phyloP scores from a whole-genome alignment of 306 rosid species.

The Vigna reflexopilosa region DNA sequence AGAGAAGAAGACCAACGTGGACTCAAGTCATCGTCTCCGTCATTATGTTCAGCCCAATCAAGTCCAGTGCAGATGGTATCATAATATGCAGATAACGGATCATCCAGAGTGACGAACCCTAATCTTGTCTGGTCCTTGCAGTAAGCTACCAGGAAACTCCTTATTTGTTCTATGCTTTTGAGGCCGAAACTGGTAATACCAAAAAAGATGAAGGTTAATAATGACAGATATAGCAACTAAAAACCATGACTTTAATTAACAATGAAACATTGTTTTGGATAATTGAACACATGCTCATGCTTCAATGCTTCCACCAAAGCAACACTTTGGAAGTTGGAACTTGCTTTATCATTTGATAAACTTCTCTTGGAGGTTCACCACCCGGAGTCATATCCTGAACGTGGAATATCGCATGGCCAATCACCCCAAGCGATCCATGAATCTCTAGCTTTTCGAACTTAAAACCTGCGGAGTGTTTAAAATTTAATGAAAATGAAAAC shows the following conservation, averaged over 20 bases:
- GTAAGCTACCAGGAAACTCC: slow-evolving; percentile 51
- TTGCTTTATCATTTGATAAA: slow-evolving; percentile 65
- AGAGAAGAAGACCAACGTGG: slow-evolving; percentile 7
- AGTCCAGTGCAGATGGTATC: slow-evolving; percentile 72
- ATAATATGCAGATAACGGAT: slow-evolving; percentile 63
- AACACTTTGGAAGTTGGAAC: slow-evolving; percentile 20
- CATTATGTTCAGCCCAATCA: slow-evolving; percentile 55
- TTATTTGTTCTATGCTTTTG: slow-evolving; percentile 56
- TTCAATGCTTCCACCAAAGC: neutral
- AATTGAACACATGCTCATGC: too few relatives aligned
- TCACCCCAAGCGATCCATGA: slow-evolving; percentile 69
- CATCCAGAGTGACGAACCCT: slow-evolving; percentile 59
- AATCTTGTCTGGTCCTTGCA: slow-evolving; percentile 47
- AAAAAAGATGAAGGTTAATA: neutral
- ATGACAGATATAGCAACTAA: neutral
- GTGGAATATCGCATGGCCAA: slow-evolving; percentile 67
- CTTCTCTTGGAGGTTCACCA: slow-evolving; percentile 17
- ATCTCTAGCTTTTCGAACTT: slow-evolving; percentile 63
- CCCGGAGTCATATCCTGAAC: neutral
- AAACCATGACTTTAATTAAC: neutral
- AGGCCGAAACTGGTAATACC: slow-evolving; percentile 55
- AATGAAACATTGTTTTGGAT: too few relatives aligned
- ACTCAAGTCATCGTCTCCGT: slow-evolving; percentile 18
- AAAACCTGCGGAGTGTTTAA: slow-evolving; percentile 42
- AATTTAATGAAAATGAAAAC: neutral